Conservation (phyloP, 1,284 basidiomycete genomes). For the Ceratobasidium sp. region DNA sequence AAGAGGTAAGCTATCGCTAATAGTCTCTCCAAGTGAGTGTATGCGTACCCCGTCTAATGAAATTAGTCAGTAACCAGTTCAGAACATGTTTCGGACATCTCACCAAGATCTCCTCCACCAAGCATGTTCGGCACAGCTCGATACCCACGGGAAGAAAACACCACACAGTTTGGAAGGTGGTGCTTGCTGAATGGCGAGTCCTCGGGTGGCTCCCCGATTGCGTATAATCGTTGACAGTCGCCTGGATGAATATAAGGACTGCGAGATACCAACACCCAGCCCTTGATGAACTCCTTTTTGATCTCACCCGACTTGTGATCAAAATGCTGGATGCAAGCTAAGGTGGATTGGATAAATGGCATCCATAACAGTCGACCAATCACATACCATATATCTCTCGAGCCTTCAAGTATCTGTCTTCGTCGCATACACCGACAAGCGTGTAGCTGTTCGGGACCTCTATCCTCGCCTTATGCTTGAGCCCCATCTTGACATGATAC, state of each 20-base stretch:
- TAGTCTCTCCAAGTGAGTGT: neutral
- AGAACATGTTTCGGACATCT: neutral
- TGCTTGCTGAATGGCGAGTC: slow-evolving; percentile 42
- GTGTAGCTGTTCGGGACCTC: slow-evolving; percentile 37
- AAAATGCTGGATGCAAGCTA: slow-evolving; percentile 40
- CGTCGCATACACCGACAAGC: slow-evolving; percentile 61
- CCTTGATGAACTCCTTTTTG: slow-evolving; percentile 34
- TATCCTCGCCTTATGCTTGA: slow-evolving; percentile 39
- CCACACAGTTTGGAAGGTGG: slow-evolving; percentile 41
- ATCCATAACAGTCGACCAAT: no score
- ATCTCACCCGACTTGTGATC: slow-evolving; percentile 28
- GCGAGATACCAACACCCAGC: slow-evolving; percentile 40
- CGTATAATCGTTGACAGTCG: slow-evolving; percentile 40
- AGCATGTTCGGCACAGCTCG: slow-evolving; percentile 42
- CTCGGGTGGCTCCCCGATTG: slow-evolving; percentile 40
- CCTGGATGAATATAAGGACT: slow-evolving; percentile 43
- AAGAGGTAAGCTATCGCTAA: neutral
- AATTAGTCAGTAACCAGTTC: neutral
- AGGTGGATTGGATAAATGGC: no score
- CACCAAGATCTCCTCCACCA: slow-evolving; percentile 44
- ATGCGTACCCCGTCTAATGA: slow-evolving; percentile 33
- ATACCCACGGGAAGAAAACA: slow-evolving; percentile 40
- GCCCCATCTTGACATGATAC: slow-evolving; percentile 37
- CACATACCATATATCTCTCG: slow-evolving; percentile 68
- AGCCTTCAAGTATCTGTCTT: slow-evolving; percentile 67